Base-by-base conservation (phyloP, 306 rosid species). In the Dalbergia cochinchinensis region DNA sequence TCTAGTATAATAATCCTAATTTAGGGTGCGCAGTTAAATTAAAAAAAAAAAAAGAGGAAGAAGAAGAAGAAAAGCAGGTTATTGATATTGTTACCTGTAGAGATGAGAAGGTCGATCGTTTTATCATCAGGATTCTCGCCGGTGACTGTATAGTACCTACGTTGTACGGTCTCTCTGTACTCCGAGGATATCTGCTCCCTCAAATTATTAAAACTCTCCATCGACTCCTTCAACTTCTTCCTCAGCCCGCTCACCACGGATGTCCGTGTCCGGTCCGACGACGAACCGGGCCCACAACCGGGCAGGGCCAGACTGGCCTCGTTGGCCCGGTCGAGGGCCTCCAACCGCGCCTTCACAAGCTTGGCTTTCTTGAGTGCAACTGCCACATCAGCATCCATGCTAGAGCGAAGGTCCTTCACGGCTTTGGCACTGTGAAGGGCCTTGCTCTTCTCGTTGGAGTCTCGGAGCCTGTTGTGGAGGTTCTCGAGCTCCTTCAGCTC, bases 81-180 rank as follows among this genome's bases (percentile, higher is more conserved):
- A 51, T 54, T 54, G 33, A 15, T 13, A 62, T 63, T 22, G 45
- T 35, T 69, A 92, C 98, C 98, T 0, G 97, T 92, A 34, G 98
- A 94, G 71, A 94, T 94, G 77, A 94, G 89, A 6, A 89, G 87
- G 74, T 94, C 97, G 37, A 92, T 58, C 51, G 97, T 94, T 35
- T 89, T 84, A 45, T 88, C 94, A 59, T 91, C 97, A 41, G 98
- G 93, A 54, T 89, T 94, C 73, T 94, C 92, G 9, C 97, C 98
- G 26, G 97, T 92, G 82, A 92, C 97, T 9, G 97, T 88, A 86
- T 67, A 94, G 71, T 89, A 92, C n/a, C 98, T 78, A 1, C 98
- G 93, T 69, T 94, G 93, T 0, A 94, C 94, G 48, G 97, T 92
- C 59, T 90, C 93, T 26, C 94, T 81, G 50, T 94, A 92, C 85